Evolutionary conservation across 2,329 filamentous ascomycete genomes (phyloP), one percentile per base, ranked within the genome.

Genomic region (Davidsoniella virescens): DNA sequence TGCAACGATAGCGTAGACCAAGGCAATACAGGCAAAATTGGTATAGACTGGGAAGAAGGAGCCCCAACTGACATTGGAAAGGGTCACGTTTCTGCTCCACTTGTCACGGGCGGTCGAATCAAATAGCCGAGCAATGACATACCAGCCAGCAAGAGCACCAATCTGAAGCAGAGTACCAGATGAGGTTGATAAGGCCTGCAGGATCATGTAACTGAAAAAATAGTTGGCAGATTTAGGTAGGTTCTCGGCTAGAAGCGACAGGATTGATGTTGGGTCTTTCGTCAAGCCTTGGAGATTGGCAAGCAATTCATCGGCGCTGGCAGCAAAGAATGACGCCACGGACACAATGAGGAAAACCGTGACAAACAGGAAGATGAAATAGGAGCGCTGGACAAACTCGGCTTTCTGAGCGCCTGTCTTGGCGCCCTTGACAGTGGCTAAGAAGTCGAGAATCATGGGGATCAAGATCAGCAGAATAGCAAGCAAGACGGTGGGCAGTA

Each of bases 171-270:
- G 70, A 1, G 86, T 90, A 63, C 84, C 87, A 1, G 90, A 90
- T 63, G 87, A 94, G 55, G 86, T 87, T 55, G 86, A 87, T 58
- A 96, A 72, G 0, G 88, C 87, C 60, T 96, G 92, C 8, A 98
- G 79, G 61, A 95, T 82, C 80, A 98, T 88, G 73, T 98, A 98
- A 1, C 87, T 90, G 71, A 95, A 96, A 70, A 96, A 98, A 65
- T 96, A 98, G 61, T 95, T 94, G 57, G 87, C 84, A 0, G 88
- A 82, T 57, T 78, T 84, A 2, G 92, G 92, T 4, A 98, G 68
- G 54, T 88, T 92, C 9, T 70, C 63, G 0, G 90, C 90, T 25
- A 98, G 68, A 0, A 84, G 71, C 16, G 76, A 64, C 0, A 92
- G 77, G 52, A 93, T 76, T 18, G 36, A 40, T 2, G 37, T 72